These are phyloP conservation scores for Nakaseomyces sp. DNA, from an alignment of 1,139 yeast species.

Conservation along the genomic window DNA sequence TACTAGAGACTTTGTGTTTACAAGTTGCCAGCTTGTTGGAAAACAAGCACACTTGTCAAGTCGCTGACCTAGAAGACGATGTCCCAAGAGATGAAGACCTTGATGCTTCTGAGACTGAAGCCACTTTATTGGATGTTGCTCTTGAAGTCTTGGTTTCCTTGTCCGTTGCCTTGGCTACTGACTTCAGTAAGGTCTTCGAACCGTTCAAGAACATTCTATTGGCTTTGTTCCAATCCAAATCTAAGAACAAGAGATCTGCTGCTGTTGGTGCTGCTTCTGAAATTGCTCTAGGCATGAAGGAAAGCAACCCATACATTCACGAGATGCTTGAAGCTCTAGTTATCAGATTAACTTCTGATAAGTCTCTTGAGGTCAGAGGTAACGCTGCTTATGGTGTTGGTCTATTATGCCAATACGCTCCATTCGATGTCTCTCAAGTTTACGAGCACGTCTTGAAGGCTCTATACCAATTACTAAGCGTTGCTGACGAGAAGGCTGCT, in stretches of 20 bases:
- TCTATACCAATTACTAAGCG: slow-evolving; percentile 68
- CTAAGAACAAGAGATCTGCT: slow-evolving; percentile 68
- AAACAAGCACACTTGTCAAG: slow-evolving; percentile 78
- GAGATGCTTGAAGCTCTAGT: slow-evolving; percentile 64
- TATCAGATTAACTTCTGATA: slow-evolving; percentile 62
- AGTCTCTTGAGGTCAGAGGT: slow-evolving; percentile 83
- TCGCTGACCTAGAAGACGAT: slow-evolving; percentile 49
- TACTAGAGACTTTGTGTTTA: slow-evolving; percentile 58
- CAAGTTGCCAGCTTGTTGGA: slow-evolving; percentile 64
- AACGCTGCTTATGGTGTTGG: slow-evolving; percentile 97
- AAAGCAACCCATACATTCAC: slow-evolving; percentile 55
- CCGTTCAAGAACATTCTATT: slow-evolving; percentile 63
- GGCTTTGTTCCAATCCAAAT: slow-evolving; percentile 53
- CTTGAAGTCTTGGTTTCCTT: slow-evolving; percentile 76
- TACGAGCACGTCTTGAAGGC: slow-evolving; percentile 67
- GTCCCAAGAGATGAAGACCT: slow-evolving; percentile 43
- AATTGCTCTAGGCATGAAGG: slow-evolving; percentile 67
- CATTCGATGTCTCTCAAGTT: slow-evolving; percentile 49
- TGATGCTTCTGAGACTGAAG: slow-evolving; percentile 82
- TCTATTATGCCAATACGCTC: slow-evolving; percentile 55
- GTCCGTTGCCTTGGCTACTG: slow-evolving; percentile 58
- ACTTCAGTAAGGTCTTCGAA: slow-evolving; percentile 61
- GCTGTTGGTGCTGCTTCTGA: slow-evolving; percentile 90
- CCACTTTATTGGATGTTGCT: slow-evolving; percentile 74
- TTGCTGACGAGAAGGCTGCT: slow-evolving; percentile 61